Base-by-base conservation (phyloP, 352 stramenopile genomes). In the Saprolegnia diclina region DNA sequence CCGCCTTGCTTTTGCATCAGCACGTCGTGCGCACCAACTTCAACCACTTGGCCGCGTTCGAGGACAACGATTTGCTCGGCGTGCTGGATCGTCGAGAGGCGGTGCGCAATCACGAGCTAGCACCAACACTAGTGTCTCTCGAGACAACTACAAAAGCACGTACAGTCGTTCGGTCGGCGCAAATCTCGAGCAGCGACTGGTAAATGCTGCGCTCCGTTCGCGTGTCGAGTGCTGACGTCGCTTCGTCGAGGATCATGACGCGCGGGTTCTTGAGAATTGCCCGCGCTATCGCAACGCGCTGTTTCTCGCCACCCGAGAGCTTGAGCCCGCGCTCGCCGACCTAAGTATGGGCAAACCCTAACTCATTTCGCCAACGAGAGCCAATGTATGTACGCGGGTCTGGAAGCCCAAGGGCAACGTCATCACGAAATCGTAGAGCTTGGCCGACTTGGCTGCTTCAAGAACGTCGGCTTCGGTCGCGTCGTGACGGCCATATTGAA, bases 341-440 rank as follows among this genome's bases (percentile, higher is more conserved):
- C 67, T 89, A 22, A 2, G 26, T 22, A 29, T 59, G 4, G 3
- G 3, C 38, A 22, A 13, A 3, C 38, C 3, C 1, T 55, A 29
- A 55, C 18, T n/a, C 42, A 50, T 21, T 11, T 21, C 9, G 50
- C 13, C 13, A 62, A 4, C 42, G 37, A 52, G 13, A 53, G 56
- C 26, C n/a, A 7, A 42, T 56, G 40, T 54, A n/a, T 18, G 26
- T 46, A 73, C 67, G 29, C 65, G 73, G 9, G 96, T 97, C 29
- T 99, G 88, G 73, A 95, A 98, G 38, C 90, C 77, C 24, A 96
- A 77, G 1, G 89, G 88, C 40, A 99, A 76, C 32, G 81, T 87
- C 71, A 92, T 83, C 75, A 99, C 97, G 62, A 99, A 97, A 18
- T 93, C 75, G 64, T 97, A 85, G 50, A 98, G 90, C 67, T 98